Base-by-base conservation (phyloP, 305 asterid genomes). In the Fraxinus velutina region DNA sequence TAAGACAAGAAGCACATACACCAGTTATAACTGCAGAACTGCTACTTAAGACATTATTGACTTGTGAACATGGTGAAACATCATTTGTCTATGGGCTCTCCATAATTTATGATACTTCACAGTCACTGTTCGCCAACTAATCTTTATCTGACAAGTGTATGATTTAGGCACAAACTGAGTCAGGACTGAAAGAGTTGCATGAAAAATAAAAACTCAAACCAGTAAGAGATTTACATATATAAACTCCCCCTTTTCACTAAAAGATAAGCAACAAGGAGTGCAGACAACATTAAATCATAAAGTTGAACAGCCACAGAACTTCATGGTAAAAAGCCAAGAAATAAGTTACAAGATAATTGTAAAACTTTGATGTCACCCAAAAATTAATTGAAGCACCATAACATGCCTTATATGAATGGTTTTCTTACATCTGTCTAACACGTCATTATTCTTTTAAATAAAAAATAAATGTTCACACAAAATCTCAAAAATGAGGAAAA, bases 1-100 rank as follows among this genome's bases (percentile, higher is more conserved):
- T 86, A 30, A 84, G 84, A 76, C 12, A 70, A 6, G 17, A 2
- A 60, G 24, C 32, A 72, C 13, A 7, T 60, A 60, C 71, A 21
- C 32, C 32, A 60, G 71, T 21, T 21, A 21, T 60, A 1, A 8
- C 22, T 8, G 36, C 33, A 22, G 73, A 19, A 57, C 68, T 15
- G 29, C 4, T 64, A 24, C 33, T 10, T 4, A 24, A 3, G 73
- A 24, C 73, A 10, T 66, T 10, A 66, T 24, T 24, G 17, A 66
- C 73, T 24, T 21, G 8, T 19, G 50, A 33, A 36, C 24, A 22
- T 22, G n/a, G 24, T 60, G 77, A 9, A 3, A 34, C 76, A 79
- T 50, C 64, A 77, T 64, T 70, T 2, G 34, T 22, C 21, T 50
- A 19, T 62, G 4, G 34, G 36, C 6, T 0, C 73, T 66, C 36